These are phyloP conservation scores for Sporothrix pallida DNA, from an alignment of 2,329 filamentous ascomycete genomes.

Conservation along the genomic window DNA sequence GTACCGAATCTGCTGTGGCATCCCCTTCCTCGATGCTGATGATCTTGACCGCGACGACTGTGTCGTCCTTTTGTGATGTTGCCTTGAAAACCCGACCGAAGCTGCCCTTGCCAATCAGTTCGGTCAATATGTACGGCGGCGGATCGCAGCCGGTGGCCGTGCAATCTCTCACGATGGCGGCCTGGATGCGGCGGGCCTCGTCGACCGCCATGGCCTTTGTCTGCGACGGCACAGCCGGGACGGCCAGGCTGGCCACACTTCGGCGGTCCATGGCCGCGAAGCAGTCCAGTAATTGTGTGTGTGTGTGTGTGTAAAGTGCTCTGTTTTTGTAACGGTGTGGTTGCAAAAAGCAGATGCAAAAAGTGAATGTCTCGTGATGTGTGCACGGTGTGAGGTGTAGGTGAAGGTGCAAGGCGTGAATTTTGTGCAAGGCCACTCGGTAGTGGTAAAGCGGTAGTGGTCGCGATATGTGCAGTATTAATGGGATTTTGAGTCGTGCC, in stretches of 20 bases:
- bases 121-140: slow-evolving; percentile 65
- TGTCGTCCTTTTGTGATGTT: background rate
- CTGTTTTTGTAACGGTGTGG: background rate
- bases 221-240: slow-evolving; percentile 21
- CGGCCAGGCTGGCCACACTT: slow-evolving; percentile 6
- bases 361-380: background rate
- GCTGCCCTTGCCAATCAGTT: slow-evolving; percentile 63
- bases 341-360: background rate
- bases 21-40: slow-evolving; percentile 24
- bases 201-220: slow-evolving; percentile 56
- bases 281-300: background rate
- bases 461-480: slow-evolving; percentile 5
- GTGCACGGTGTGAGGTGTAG: background rate
- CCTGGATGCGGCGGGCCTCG: slow-evolving; percentile 68
- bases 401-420: no score
- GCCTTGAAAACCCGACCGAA: slow-evolving; percentile 5
- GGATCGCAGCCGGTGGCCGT: slow-evolving; percentile 59
- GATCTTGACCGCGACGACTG: slow-evolving; percentile 13
- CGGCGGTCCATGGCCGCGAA: slow-evolving; percentile 5
- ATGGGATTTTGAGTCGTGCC: background rate
- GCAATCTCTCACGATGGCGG: slow-evolving; percentile 61
- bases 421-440: no score
- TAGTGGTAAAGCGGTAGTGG: background rate
- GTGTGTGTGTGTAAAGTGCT: background rate
- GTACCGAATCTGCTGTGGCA: background rate